A percentile compares a stretch with the other conserved stretches of the same genome.
phyloP scores from a whole-genome alignment of 2,329 filamentous ascomycete genomes.

The Dactylellina cionopaga region DNA sequence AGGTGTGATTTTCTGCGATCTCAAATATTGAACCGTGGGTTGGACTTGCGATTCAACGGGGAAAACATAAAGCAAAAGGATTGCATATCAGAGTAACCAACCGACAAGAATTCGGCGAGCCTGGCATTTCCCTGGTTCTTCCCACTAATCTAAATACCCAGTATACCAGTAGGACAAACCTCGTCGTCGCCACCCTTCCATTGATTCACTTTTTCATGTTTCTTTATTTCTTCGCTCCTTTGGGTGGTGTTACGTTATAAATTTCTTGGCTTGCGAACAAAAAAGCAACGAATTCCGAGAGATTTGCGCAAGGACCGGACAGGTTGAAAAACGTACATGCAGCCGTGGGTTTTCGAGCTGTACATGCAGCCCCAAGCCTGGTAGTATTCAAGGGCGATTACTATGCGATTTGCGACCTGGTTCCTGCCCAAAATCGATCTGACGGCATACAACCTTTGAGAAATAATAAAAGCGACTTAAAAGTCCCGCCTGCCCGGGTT shows the following conservation, averaged over 20 bases:
- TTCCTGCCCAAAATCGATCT: slow-evolving; percentile 44
- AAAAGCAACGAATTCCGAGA: slow-evolving; percentile 47
- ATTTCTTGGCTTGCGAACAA: slow-evolving; percentile 19
- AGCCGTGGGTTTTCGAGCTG: slow-evolving; percentile 34
- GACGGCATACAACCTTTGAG: slow-evolving; percentile 26
- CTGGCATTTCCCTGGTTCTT: slow-evolving; percentile 19
- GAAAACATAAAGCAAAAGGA: slow-evolving; percentile 3
- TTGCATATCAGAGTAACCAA: slow-evolving; percentile 25
- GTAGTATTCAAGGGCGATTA: slow-evolving; percentile 37
- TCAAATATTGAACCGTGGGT: slow-evolving; percentile 14
- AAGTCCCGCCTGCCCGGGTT: slow-evolving; percentile 16
- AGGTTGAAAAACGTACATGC: slow-evolving; percentile 35
- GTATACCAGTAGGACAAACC: slow-evolving; percentile 12
- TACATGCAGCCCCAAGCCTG: slow-evolving; percentile 38
- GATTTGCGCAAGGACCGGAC: slow-evolving; percentile 48
- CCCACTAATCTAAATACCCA: slow-evolving; percentile 4
- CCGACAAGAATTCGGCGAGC: slow-evolving; percentile 6
- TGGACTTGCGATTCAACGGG: not conserved
- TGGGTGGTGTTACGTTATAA: slow-evolving; percentile 52
- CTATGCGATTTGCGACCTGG: slow-evolving; percentile 16
- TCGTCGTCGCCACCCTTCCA: slow-evolving; percentile 13
- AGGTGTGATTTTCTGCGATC: slow-evolving; percentile 6
- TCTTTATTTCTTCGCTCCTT: slow-evolving; percentile 27
- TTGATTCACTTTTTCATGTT: slow-evolving; percentile 24
- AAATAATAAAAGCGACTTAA: slow-evolving; percentile 40